Conservation (phyloP, 2,329 filamentous ascomycete genomes). For the Hymenoscyphus salicellus region DNA sequence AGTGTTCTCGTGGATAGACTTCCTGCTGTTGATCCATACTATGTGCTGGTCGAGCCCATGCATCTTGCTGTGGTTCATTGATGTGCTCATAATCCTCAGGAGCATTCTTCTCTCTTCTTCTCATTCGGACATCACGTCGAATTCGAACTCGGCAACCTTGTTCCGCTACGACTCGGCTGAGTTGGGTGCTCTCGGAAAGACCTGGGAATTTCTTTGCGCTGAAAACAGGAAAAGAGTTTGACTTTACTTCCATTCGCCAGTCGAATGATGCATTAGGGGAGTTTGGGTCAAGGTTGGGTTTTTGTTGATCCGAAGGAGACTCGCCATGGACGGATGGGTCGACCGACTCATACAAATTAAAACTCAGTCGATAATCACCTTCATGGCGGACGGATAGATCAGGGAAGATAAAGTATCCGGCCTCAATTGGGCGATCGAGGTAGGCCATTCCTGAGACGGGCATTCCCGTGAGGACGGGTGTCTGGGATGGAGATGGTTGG, state of each 20-base stretch:
- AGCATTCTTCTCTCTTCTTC: slow-evolving; percentile 72
- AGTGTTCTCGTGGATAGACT: slow-evolving; percentile 7
- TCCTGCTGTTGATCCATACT: slow-evolving; percentile 26
- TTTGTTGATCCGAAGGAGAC: slow-evolving; percentile 40
- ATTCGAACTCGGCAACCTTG: slow-evolving; percentile 97
- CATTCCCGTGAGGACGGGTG: slow-evolving; percentile 87
- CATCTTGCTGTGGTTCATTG: slow-evolving; percentile 51
- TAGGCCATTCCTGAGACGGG: slow-evolving; percentile 96
- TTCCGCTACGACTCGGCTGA: slow-evolving; percentile 90
- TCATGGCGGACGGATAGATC: slow-evolving; percentile 95
- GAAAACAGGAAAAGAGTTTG: slow-evolving; percentile 80
- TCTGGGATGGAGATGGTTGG: slow-evolving; percentile 62
- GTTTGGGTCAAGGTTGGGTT: slow-evolving; percentile 36
- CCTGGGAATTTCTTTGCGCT: slow-evolving; percentile 99
- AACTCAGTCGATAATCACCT: slow-evolving; percentile 84
- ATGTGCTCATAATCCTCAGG: slow-evolving; percentile 47
- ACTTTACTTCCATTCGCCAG: slow-evolving; percentile 87
- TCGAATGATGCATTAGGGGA: slow-evolving; percentile 59
- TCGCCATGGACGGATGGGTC: slow-evolving; percentile 82
- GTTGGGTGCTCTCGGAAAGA: slow-evolving; percentile 78
- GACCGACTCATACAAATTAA: slow-evolving; percentile 90
- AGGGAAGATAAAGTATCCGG: slow-evolving; percentile 95
- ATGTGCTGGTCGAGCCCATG: slow-evolving; percentile 45
- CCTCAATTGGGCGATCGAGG: slow-evolving; percentile 75
- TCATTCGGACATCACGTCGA: slow-evolving; percentile 88